phyloP scores from a whole-genome alignment of 495 filamentous ascomycete genomes.

The Sordaria brevicollis region DNA sequence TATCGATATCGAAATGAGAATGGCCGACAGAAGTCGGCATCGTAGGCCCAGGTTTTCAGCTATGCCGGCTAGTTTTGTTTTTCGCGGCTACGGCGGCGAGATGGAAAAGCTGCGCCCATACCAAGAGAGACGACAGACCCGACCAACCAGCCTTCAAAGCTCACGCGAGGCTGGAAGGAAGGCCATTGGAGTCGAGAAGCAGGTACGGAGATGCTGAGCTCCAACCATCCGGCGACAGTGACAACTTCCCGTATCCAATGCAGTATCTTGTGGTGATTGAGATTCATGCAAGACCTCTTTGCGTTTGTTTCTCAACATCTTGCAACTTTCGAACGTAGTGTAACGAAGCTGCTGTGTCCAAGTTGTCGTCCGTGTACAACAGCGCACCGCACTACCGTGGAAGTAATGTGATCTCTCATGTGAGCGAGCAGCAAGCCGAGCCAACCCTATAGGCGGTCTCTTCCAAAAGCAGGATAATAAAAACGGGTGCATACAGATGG shows the following conservation, averaged over 20 bases:
- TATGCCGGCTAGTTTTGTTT: neutral
- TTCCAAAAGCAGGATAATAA: neutral
- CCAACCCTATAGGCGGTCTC: neutral
- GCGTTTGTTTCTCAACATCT: neutral
- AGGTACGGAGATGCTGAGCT: neutral
- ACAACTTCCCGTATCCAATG: neutral
- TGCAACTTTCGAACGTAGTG: neutral
- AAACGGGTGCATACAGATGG: neutral
- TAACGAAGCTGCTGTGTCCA: neutral
- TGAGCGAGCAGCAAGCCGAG: neutral
- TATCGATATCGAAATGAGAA: neutral
- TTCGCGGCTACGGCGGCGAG: neutral
- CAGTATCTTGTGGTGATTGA: neutral
- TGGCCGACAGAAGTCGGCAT: neutral
- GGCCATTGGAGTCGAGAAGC: neutral
- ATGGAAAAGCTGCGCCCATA: neutral
- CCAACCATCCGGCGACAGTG: neutral
- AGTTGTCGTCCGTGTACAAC: neutral
- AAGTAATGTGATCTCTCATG: neutral
- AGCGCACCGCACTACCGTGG: neutral
- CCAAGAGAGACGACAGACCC: neutral
- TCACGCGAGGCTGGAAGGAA: neutral
- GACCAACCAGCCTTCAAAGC: neutral
- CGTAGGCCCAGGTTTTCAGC: neutral
- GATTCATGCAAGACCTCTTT: neutral